phyloP scores from a whole-genome alignment of 2,329 filamentous ascomycete species.

The Thermomyces lanuginosus region DNA sequence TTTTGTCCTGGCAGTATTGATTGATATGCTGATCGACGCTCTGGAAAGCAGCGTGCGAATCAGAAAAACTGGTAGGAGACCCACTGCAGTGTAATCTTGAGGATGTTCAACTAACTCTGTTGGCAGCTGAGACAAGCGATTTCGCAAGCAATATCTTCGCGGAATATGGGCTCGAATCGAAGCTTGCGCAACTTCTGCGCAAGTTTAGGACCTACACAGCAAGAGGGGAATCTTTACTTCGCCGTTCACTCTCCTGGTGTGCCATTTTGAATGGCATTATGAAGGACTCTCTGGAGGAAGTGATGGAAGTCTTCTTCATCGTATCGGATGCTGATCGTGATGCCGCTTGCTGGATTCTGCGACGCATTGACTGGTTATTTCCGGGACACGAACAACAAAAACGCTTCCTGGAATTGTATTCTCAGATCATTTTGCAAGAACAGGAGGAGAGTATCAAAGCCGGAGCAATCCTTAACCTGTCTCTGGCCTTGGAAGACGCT shows the following conservation, averaged over 20 bases:
- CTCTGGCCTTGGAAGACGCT: slow-evolving; percentile 15
- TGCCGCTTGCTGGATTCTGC: slow-evolving; percentile 19
- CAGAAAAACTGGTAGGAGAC: slow-evolving; percentile 14
- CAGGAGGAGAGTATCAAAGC: slow-evolving; percentile 14
- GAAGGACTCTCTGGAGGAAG: slow-evolving; percentile 2
- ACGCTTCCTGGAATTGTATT: slow-evolving; percentile 16
- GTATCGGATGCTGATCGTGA: slow-evolving; percentile 18
- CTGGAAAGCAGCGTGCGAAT: slow-evolving; percentile 18
- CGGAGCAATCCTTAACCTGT: slow-evolving; percentile 17
- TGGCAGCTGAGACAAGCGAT: slow-evolving; percentile 10
- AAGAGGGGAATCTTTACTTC: slow-evolving; percentile 20
- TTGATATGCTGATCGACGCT: slow-evolving; percentile 23
- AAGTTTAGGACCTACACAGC: slow-evolving; percentile 5
- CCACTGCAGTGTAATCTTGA: neutral
- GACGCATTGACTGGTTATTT: slow-evolving; percentile 15
- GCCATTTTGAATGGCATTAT: slow-evolving; percentile 8
- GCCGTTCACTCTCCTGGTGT: slow-evolving; percentile 20
- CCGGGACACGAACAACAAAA: slow-evolving; percentile 10
- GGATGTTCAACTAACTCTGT: neutral
- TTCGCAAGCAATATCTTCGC: slow-evolving; percentile 10
- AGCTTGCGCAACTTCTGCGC: slow-evolving; percentile 4
- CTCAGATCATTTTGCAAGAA: slow-evolving; percentile 13
- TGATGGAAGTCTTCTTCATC: slow-evolving; percentile 10
- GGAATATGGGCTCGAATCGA: slow-evolving; percentile 2
- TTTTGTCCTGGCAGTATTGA: slow-evolving; percentile 17